These are phyloP conservation scores for Dittrichia graveolens DNA, from an alignment of 129 eudicot species.

Conservation along the genomic window DNA sequence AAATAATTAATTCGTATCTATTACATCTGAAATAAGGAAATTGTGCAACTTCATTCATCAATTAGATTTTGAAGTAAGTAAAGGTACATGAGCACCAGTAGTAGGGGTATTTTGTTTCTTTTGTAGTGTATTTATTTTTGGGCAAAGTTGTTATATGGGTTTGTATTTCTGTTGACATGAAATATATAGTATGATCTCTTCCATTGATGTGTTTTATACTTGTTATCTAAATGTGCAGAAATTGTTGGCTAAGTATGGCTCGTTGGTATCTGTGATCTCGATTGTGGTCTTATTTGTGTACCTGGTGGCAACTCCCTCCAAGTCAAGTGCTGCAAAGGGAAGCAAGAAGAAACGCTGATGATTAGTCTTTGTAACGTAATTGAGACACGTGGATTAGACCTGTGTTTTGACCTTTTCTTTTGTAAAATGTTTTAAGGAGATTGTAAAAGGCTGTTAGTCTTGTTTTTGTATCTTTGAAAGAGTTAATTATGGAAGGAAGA, in stretches of 20 bases:
- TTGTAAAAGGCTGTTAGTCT: too few species aligned
- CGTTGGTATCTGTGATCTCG: constrained; percentile 69
- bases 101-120: background rate
- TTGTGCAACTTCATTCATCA: background rate
- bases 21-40: background rate
- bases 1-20: background rate
- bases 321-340: constrained; percentile 68
- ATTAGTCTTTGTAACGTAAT: constrained; percentile 7
- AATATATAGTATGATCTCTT: too few species aligned
- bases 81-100: background rate
- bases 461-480: background rate
- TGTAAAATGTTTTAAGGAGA: constrained; percentile 7
- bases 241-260: constrained; percentile 74
- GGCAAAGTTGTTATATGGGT: too few species aligned
- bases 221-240: constrained; percentile 51
- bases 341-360: constrained; percentile 30
- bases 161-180: too few species aligned
- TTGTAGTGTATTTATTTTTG: background rate
- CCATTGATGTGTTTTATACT: background rate
- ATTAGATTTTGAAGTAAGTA: background rate
- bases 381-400: background rate
- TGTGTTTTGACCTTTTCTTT: constrained; percentile 1
- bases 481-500: too few species aligned
- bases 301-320: constrained; percentile 77
- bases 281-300: constrained; percentile 70